Evolutionary conservation across 768 basidiomycete genomes (phyloP), one percentile per base, ranked within the genome.

Genomic region (Suillus alpinus): DNA sequence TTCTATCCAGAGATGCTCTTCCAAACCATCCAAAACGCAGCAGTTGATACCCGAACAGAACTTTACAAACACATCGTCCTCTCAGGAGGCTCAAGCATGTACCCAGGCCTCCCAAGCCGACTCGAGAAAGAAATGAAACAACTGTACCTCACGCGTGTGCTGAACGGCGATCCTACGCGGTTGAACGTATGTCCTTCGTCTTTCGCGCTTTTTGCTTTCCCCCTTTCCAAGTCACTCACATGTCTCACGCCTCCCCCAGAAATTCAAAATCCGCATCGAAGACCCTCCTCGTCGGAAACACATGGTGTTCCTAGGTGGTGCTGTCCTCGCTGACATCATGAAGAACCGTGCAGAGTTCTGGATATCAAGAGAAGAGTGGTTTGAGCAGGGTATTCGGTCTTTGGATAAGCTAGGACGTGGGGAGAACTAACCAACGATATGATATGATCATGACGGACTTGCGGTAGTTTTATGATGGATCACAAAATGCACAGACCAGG

Each of bases 121-220:
- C 81, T 99, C 47, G 97, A 98, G 78, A 98, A 98, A 80, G 96
- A 99, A 80, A 94, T 98, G 91, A 98, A 98, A 76, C 97, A 98
- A 75, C 81, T 98, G n/a, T 94, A 98, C 74, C 83, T 99, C 62
- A 91, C 92, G 2, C 82, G 87, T n/a, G 92, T 98, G 18, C 81
- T 98, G 49, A 81, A 84, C 49, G 88, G 92, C 18, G 89, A 98
- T 71, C 88, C 93, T 0, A 76, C 87, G 16, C 82, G 97, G 40
- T 73, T 98, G 67, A 95, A 91, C 73, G 96, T 97, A 64, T 61
- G 94, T 85, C 18, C 40, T 26, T 26, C 14, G 6, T 44, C 9
- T 41, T 16, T 43, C 44, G 37, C 52, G 39, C 16, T 32, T 56
- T 41, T 49, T 63, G 20, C 36, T 18, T 4, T 31, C 26, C 51